Base-by-base conservation (phyloP, 495 filamentous ascomycete genomes). In the Coniosporium apollinis region DNA sequence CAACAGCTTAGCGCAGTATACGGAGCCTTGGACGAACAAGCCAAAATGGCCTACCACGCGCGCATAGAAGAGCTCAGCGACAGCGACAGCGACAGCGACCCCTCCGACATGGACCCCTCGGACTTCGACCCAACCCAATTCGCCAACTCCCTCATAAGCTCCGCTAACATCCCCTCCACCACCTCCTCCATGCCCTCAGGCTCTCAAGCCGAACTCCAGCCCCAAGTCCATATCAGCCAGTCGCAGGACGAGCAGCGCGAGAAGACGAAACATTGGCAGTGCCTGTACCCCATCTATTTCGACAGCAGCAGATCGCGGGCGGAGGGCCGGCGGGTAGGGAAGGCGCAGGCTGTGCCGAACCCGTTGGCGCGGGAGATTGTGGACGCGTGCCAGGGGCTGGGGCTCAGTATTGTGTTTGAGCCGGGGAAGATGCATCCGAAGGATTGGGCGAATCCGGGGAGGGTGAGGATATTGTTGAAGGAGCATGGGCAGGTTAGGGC, bases 361-460 rank as follows among this genome's bases (percentile, higher is more conserved):
- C 89, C 89, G 18, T 63, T 97, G 13, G 89, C 89, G 5, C 65
- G 82, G 36, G 83, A 87, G 44, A 86, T 97, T 51, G 81, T 82
- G 21, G 74, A 84, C 42, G 89, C 87, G 0, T 81, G 79, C 47
- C 72, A 75, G 14, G 57, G 57, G 39, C 62, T 94, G 28, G 74
- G 79, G 4, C 56, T 94, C 39, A 67, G 71, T 19, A 73, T 76
- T 20, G 77, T 85, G 4, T 76, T 94, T 54, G 89, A 97, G 56
- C 84, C 86, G 0, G 79, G 76, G 46, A 94, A 93, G 60, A 64
- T 74, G 30, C 89, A 97, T 60, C 89, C 89, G 0, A 85, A 86
- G 58, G 89, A 97, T 59, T 97, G 89, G 89, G 79, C 76, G 22
- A 97, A 97, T 59, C 89, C 89, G 9, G 89, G 89, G 0, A 66